Evolutionary conservation across 2,329 filamentous ascomycete species (phyloP).

Genomic region (Biscogniauxia marginata): DNA sequence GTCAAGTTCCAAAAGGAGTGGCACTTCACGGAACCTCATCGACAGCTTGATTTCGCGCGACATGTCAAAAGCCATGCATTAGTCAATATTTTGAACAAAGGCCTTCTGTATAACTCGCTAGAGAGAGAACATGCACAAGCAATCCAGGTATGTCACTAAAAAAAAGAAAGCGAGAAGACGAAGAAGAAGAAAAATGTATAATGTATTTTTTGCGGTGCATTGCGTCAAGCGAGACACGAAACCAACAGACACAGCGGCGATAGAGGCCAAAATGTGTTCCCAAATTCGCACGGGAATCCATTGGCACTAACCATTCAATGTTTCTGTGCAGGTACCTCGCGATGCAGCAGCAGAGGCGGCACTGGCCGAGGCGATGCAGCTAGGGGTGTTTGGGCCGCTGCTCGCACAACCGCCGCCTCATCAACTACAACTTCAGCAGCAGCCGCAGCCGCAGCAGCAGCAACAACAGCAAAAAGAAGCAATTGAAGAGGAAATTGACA

Average conservation of each 20-base stretch:
- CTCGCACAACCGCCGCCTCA: slow-evolving; percentile 42
- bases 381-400: slow-evolving; percentile 58
- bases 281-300: slow-evolving; percentile 30
- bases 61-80: slow-evolving; percentile 65
- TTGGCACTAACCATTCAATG: slow-evolving; percentile 41
- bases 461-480: slow-evolving; percentile 19
- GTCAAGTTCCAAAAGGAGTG: slow-evolving; percentile 69
- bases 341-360: slow-evolving; percentile 42
- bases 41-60: slow-evolving; percentile 61
- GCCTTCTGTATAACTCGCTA: slow-evolving; percentile 58
- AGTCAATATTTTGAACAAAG: slow-evolving; percentile 62
- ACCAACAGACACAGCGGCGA: slow-evolving; percentile 17
- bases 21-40: slow-evolving; percentile 61
- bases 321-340: slow-evolving; percentile 47
- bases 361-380: slow-evolving; percentile 45
- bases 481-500: slow-evolving; percentile 32
- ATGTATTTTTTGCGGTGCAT: slow-evolving; percentile 15
- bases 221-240: slow-evolving; percentile 24
- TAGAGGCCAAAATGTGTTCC: slow-evolving; percentile 23
- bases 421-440: slow-evolving; percentile 22
- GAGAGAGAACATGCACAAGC: slow-evolving; percentile 54
- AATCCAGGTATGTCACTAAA: slow-evolving; percentile 43
- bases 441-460: slow-evolving; percentile 21
- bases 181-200: slow-evolving; percentile 5
- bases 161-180: neutral